Evolutionary conservation across 2,329 filamentous ascomycete species (phyloP), one percentile per base, ranked within the genome.

Genomic region (Emericellopsis cladophorae): DNA sequence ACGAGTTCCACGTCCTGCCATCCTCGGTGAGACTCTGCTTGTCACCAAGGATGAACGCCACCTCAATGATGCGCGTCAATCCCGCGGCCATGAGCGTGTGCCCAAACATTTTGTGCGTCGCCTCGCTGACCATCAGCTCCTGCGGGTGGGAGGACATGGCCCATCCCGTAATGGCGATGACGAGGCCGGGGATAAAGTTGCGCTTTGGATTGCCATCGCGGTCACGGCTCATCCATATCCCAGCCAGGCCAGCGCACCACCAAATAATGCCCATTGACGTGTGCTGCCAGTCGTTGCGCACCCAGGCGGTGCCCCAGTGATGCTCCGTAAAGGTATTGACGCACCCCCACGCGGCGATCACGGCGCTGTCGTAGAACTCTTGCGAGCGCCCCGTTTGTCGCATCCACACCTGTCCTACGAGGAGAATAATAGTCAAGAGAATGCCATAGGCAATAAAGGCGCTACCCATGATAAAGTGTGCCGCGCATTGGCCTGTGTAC

Each of bases 261-360:
- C 92, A 98, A 40, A 98, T 79, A 46, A 98, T 78, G n/a, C 92
- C 92, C 90, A 98, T 96, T n/a, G 84, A 86, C 0, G 92, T 98
- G 60, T 98, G 92, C 60, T 98, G 90, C 65, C 95, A 78, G 59
- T 98, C 92, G 55, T 95, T 96, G 61, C 76, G 79, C 40, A 84
- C 87, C 92, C 92, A 98, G 1, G 76, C 73, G 1, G 71, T 71
- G 41, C 92, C 92, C 92, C 92, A 98, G 40, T 84, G 78, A 57
- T 98, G 92, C 61, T 96, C 92, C 15, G 92, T 98, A 51, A 98
- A 96, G 8, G 92, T 96, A 61, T 96, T 98, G 62, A 98, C 81
- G 56, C 87, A 93, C 29, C 90, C 92, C 92, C 92, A 98, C 1
- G 83, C 80, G 1, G 89, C 85, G 55, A 98, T 96, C 50, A 95